Evolutionary conservation across 495 filamentous ascomycete species (phyloP).

Genomic region (Pyronema omphalodes): DNA sequence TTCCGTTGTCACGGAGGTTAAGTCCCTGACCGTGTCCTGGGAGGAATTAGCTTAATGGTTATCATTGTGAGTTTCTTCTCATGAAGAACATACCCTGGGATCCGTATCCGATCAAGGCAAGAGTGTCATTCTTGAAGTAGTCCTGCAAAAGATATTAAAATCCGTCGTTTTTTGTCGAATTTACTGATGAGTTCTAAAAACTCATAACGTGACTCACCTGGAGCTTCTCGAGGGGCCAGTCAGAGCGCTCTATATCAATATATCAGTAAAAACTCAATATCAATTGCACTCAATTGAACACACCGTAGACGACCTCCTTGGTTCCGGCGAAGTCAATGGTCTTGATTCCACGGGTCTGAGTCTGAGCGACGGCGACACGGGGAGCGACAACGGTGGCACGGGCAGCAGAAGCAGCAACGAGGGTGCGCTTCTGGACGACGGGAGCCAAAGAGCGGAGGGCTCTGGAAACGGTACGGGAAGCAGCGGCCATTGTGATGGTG

Average conservation of each 20-base stretch:
- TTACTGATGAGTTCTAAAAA: not conserved
- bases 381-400: conserved; percentile 35
- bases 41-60: not conserved
- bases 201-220: conserved; percentile 38
- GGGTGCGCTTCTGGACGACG: conserved; percentile 47
- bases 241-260: conserved; percentile 60
- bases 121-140: conserved; percentile 99
- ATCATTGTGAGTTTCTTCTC: not conserved
- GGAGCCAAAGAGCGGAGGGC: conserved; percentile 53
- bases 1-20: conserved; percentile 95
- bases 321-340: conserved; percentile 86
- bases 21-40: conserved; percentile 89
- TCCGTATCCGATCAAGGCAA: conserved; percentile 96
- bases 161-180: not conserved
- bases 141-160: conserved; percentile 35
- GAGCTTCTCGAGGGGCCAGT: conserved; percentile 97
- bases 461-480: conserved; percentile 59
- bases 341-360: conserved; percentile 65
- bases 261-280: conserved; percentile 3
- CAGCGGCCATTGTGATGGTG: conserved; percentile 48
- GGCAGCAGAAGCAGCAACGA: conserved; percentile 46
- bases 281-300: conserved; percentile 17
- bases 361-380: conserved; percentile 29
- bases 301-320: conserved; percentile 84
- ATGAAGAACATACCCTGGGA: conserved; percentile 42